phyloP scores from a whole-genome alignment of 306 rosid species.

The Quercus parvula region DNA sequence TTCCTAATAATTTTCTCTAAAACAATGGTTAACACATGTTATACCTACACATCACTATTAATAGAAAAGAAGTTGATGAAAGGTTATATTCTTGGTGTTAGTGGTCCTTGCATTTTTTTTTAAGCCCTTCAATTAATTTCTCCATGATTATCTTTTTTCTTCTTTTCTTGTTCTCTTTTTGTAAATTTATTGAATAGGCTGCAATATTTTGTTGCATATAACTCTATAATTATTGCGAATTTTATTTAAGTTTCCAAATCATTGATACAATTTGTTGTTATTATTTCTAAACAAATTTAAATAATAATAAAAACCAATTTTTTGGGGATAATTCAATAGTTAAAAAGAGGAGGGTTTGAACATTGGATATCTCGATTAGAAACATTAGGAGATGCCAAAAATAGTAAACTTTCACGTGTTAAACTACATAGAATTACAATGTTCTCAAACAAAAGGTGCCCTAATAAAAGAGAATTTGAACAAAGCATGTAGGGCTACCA shows the following conservation, averaged over 20 bases:
- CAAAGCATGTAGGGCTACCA: neutral
- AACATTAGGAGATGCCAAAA: accelerated
- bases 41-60: neutral
- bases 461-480: neutral
- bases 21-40: neutral
- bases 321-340: too few species aligned
- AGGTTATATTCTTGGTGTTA: neutral
- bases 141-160: neutral
- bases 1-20: neutral
- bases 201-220: neutral
- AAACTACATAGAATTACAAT: too few species aligned
- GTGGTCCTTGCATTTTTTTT: neutral
- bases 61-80: neutral
- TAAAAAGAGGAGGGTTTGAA: too few species aligned
- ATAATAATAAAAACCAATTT: neutral
- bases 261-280: neutral
- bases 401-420: too few species aligned
- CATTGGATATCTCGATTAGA: too few species aligned
- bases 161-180: neutral
- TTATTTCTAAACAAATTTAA: neutral
- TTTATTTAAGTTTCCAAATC: neutral
- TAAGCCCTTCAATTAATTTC: neutral
- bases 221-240: neutral
- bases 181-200: neutral
- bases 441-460: too few species aligned